phyloP scores from a whole-genome alignment of 352 stramenopile genomes.

The Pythium angustatum region DNA sequence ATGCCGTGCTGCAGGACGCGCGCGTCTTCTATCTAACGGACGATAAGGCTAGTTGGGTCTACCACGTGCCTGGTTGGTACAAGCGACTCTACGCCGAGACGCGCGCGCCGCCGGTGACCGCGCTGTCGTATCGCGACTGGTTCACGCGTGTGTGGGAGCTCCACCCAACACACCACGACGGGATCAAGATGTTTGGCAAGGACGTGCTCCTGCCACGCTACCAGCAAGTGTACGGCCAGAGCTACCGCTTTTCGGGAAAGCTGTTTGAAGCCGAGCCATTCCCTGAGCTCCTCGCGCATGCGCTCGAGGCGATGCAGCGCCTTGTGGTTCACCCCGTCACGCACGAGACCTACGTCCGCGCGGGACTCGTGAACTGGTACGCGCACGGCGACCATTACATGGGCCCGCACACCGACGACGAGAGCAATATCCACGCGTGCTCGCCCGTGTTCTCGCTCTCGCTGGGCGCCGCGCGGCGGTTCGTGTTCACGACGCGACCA shows the following conservation, averaged over 20 bases:
- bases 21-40: conserved; percentile 28
- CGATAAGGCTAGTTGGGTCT: conserved; percentile 55
- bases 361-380: conserved; percentile 84
- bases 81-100: conserved; percentile 32
- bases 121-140: conserved; percentile 23
- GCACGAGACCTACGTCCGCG: conserved; percentile 13
- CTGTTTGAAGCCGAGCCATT: conserved; percentile 54
- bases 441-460: conserved; percentile 71
- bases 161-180: conserved; percentile 59
- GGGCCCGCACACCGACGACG: conserved; percentile 73
- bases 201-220: conserved; percentile 60
- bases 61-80: conserved; percentile 62
- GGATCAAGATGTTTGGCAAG: conserved; percentile 78
- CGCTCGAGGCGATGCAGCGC: conserved; percentile 45
- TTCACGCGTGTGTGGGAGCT: conserved; percentile 50
- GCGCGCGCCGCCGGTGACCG: conserved; percentile 26
- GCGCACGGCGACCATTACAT: conserved; percentile 78
- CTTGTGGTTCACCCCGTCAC: conserved; percentile 26
- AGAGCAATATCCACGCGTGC: conserved; percentile 46
- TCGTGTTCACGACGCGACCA: conserved; percentile 55
- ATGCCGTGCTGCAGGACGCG: conserved; percentile 16
- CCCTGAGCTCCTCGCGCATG: conserved; percentile 37
- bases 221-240: conserved; percentile 62
- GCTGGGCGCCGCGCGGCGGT: conserved; percentile 63
- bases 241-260: conserved; percentile 61